Evolutionary conservation across 805 yeast genomes (phyloP).

Genomic region (Saccharomycopsis javanensis): DNA sequence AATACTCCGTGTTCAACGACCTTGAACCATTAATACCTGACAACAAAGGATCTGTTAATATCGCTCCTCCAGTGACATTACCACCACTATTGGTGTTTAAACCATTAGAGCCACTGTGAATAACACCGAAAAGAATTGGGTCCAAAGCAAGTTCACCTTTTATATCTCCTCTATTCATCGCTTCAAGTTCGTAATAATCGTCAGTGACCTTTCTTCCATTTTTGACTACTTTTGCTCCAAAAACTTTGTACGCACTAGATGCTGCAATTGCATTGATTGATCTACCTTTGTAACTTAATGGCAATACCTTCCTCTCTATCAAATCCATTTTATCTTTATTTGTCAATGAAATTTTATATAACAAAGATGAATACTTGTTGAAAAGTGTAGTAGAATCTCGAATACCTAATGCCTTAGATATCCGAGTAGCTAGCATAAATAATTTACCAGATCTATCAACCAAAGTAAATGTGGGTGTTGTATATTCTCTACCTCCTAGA

Average conservation of each 20-base stretch:
- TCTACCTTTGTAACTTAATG: constrained; percentile 85
- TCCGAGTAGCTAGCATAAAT: constrained; percentile 91
- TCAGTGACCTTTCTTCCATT: constrained; percentile 76
- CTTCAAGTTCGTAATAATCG: constrained; percentile 48
- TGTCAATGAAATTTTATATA: constrained; percentile 63
- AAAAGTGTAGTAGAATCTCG: constrained; percentile 68
- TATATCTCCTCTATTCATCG: constrained; percentile 15
- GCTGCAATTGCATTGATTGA: constrained; percentile 88
- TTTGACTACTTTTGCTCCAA: constrained; percentile 75
- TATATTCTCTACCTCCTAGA: constrained; percentile 51
- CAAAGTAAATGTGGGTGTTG: constrained; percentile 61
- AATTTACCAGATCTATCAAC: constrained; percentile 49
- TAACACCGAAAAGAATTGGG: not conserved
- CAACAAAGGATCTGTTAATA: not conserved
- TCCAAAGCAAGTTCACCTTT: constrained; percentile 12
- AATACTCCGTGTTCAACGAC: no score
- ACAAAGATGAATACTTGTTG: constrained; percentile 60
- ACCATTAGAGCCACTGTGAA: not conserved
- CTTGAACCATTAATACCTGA: not conserved
- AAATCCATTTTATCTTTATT: constrained; percentile 77
- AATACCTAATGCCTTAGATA: constrained; percentile 90
- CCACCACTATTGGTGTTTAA: not conserved
- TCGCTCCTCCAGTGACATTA: not conserved
- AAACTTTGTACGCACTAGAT: constrained; percentile 77
- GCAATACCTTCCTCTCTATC: constrained; percentile 71